These are phyloP conservation scores for Mesostigma viride DNA, from an alignment of 139 green algal species.

Conservation along the genomic window DNA sequence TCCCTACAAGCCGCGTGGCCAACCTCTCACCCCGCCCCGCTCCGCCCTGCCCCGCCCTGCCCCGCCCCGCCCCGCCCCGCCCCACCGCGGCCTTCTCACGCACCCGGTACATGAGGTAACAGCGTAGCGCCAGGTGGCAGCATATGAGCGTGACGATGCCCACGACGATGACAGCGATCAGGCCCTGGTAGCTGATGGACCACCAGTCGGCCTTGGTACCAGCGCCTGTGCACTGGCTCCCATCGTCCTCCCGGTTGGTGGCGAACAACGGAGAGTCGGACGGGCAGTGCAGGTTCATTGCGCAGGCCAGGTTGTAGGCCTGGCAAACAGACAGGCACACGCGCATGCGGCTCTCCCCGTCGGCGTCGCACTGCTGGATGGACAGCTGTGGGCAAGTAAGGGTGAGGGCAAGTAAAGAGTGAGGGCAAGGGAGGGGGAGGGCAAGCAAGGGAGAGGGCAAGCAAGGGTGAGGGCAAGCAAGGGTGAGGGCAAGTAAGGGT, in stretches of 20 bases:
- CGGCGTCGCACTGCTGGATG: conserved; percentile 16
- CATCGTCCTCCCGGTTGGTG: not conserved
- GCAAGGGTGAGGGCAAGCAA: not conserved
- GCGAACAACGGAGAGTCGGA: conserved; percentile 10
- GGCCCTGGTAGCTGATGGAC: not conserved
- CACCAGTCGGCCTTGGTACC: not conserved
- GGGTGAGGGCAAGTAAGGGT: not conserved
- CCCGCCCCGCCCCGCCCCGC: too few relatives aligned
- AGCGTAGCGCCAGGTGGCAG: too few relatives aligned
- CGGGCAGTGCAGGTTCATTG: conserved; percentile 8
- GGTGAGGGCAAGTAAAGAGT: not conserved
- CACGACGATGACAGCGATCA: not conserved
- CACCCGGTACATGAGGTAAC: too few relatives aligned
- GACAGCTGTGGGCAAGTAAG: conserved; percentile 12
- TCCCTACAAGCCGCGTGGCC: too few relatives aligned
- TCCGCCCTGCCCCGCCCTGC: too few relatives aligned
- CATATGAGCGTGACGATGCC: not conserved
- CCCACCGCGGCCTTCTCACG: too few relatives aligned
- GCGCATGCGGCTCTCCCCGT: conserved; percentile 18
- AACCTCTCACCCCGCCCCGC: too few relatives aligned
- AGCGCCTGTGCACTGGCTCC: conserved; percentile 9
- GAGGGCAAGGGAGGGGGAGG: not conserved
- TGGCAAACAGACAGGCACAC: conserved; percentile 18
- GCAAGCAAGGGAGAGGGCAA: not conserved
- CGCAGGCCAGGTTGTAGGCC: conserved; percentile 15